Conservation (phyloP, 2,329 filamentous ascomycete species). For the Xenoacremonium recifei region DNA sequence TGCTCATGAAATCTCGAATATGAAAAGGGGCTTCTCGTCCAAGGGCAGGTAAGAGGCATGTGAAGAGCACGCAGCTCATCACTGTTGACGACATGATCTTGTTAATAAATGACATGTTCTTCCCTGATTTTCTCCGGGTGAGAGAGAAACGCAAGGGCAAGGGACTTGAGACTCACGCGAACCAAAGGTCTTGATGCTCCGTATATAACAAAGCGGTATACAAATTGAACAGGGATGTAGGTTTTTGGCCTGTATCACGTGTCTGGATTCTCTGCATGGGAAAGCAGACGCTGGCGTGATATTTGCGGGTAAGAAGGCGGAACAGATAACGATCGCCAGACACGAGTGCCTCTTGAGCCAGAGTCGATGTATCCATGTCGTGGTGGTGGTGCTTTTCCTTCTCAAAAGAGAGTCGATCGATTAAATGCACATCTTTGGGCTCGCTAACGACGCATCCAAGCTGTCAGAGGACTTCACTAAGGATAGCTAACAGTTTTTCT, state of each 20-base stretch:
- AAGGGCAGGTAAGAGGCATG: neutral
- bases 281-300: neutral
- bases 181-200: neutral
- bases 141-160: too few relatives aligned
- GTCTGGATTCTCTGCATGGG: neutral
- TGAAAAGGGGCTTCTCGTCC: neutral
- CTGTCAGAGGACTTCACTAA: too few relatives aligned
- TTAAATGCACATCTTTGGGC: too few relatives aligned
- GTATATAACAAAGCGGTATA: neutral
- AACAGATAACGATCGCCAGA: neutral
- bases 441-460: too few relatives aligned
- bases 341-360: neutral
- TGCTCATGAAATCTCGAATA: neutral
- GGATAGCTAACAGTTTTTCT: too few relatives aligned
- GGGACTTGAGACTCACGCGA: neutral
- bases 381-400: too few relatives aligned
- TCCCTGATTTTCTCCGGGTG: neutral
- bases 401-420: too few relatives aligned
- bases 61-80: neutral
- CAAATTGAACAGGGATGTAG: too few relatives aligned
- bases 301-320: neutral
- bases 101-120: neutral
- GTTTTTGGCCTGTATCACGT: neutral
- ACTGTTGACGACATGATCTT: neutral
- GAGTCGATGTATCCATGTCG: too few relatives aligned